A percentile compares a stretch with the other conserved stretches of the same genome.
Conservation (phyloP, 2,329 filamentous ascomycete species). For the Aspergillus sojae region DNA sequence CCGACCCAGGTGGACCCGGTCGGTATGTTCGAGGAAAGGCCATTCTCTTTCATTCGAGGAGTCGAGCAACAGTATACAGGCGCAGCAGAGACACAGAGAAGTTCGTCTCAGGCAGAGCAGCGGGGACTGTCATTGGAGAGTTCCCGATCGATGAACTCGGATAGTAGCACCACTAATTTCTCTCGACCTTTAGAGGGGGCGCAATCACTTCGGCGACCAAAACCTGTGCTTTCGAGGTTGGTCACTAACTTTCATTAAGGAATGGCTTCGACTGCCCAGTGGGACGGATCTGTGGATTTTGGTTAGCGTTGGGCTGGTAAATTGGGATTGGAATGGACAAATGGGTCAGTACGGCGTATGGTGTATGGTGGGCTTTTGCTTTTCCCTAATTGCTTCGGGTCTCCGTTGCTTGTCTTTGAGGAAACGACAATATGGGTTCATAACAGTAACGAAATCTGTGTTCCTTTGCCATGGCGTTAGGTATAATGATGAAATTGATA, state of each 20-base stretch:
- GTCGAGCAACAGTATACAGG: background rate
- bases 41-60: constrained; percentile 2
- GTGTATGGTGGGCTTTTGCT: background rate
- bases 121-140: constrained; percentile 7
- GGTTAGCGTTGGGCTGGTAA: constrained; percentile 2
- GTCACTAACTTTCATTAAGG: constrained; percentile 37
- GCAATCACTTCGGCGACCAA: constrained; percentile 28
- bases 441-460: background rate
- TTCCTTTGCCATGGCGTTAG: background rate
- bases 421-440: background rate
- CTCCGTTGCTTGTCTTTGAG: background rate
- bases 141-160: constrained; percentile 6
- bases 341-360: background rate
- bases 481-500: background rate
- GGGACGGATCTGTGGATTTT: background rate
- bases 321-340: background rate
- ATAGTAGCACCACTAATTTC: constrained; percentile 2
- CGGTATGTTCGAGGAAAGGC: background rate
- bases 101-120: background rate
- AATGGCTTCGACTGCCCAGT: background rate
- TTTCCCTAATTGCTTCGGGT: background rate
- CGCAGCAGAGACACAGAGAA: background rate
- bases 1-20: background rate
- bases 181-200: constrained; percentile 6
- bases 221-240: constrained; percentile 38